Evolutionary conservation across 1,139 yeast genomes (phyloP), one percentile per base, ranked within the genome.

Genomic region (Hansenula lynferdii): DNA sequence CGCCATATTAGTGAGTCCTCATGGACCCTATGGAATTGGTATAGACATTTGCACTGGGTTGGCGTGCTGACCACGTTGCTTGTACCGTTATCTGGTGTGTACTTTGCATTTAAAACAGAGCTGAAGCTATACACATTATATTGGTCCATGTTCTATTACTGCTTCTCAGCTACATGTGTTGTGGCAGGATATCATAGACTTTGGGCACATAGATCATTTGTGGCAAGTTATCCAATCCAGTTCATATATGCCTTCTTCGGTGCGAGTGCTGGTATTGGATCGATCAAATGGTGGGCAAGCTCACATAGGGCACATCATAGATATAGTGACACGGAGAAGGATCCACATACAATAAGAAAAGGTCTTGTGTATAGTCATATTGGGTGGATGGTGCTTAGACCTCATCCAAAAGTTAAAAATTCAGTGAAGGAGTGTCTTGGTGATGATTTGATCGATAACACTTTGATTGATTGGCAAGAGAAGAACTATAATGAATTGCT

Each of bases 251-350:
- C 77, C 1, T 51, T 77, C 0, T 61, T 80, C 38, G 84, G 85
- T 2, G 64, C 78, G 15, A 72, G 82, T 44, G 67, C 75, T 14
- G 87, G 89, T 0, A 54, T 82, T 10, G 86, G 87, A 0, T 67
- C 81, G 1, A 72, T 76, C 2, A 64, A 74, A 41, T 69, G 75
- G 65, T 81, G 86, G 84, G 79, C 80, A 2, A 63, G 78, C 0
- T 62, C 79, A 27, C 90, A 82, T 57, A 60, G 85, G 38, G 85
- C 85, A 0, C 89, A 82, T 55, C 89, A 82, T 52, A 72, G 80
- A 40, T 77, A 77, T 68, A 51, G 84, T 47, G 85, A 80, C 47
- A 76, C 84, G 0, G 85, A 80, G 41, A 64, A 68, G 34, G 89
- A 82, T 54, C 89, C 90, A 0, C 81, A 79, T 50, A 75, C 74